Evolutionary conservation across 1,139 yeast species (phyloP).

Genomic region (Taiozyma sp.): DNA sequence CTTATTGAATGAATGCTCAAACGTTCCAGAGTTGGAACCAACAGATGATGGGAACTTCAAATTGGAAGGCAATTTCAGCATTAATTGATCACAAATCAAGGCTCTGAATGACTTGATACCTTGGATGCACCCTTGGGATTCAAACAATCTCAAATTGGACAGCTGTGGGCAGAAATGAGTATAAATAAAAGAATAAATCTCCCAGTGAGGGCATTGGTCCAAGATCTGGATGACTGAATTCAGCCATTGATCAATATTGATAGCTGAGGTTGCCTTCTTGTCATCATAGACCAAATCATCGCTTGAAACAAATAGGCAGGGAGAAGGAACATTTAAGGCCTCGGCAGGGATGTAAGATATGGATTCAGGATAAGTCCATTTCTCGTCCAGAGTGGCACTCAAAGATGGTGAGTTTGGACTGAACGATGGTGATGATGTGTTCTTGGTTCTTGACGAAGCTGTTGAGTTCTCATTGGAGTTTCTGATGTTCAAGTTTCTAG

Average conservation of each 20-base stretch:
- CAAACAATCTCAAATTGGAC: slow-evolving; percentile 55
- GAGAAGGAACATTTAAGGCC: slow-evolving; percentile 33
- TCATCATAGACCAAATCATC: slow-evolving; percentile 4
- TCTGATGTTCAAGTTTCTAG: slow-evolving; percentile 37
- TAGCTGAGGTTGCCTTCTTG: slow-evolving; percentile 10
- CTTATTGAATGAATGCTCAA: slow-evolving; percentile 36
- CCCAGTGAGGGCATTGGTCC: slow-evolving; percentile 64
- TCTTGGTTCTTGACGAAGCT: not conserved
- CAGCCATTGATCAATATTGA: slow-evolving; percentile 53
- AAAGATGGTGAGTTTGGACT: not conserved
- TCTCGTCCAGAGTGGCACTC: slow-evolving; percentile 17
- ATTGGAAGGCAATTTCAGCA: slow-evolving; percentile 41
- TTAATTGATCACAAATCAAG: slow-evolving; percentile 58
- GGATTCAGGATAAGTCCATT: slow-evolving; percentile 64
- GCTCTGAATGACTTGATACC: slow-evolving; percentile 44
- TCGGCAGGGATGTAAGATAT: slow-evolving; percentile 43
- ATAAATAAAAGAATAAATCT: slow-evolving; percentile 60
- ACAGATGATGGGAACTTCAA: slow-evolving; percentile 36
- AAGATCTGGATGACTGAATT: slow-evolving; percentile 45
- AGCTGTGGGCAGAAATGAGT: slow-evolving; percentile 73
- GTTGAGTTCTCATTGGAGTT: slow-evolving; percentile 4
- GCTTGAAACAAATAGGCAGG: slow-evolving; percentile 8
- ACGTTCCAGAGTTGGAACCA: not conserved
- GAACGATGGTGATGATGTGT: not conserved
- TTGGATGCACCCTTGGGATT: slow-evolving; percentile 31